A percentile compares a stretch with the other conserved stretches of the same genome.
These are phyloP conservation scores for Bisporella sp. DNA, from an alignment of 2,329 filamentous ascomycete species.

Conservation along the genomic window DNA sequence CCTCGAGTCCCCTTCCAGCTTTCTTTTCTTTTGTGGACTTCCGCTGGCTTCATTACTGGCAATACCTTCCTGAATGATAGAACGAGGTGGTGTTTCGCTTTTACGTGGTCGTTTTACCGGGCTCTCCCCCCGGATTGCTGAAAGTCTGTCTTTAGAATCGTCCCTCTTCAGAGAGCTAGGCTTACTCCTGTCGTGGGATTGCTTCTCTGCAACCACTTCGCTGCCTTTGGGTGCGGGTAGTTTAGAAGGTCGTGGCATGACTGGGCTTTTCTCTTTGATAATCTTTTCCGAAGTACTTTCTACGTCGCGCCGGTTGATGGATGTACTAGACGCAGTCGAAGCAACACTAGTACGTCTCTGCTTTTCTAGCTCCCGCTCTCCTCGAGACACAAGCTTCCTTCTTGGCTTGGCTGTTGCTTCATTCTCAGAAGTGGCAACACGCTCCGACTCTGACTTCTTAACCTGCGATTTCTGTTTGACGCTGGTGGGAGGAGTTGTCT, in stretches of 20 bases:
- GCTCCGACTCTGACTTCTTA: constrained; percentile 49
- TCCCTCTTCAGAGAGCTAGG: constrained; percentile 56
- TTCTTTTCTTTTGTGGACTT: constrained; percentile 47
- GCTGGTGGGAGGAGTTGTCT: constrained; percentile 24
- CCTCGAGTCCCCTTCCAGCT: constrained; percentile 43
- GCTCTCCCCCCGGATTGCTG: constrained; percentile 40
- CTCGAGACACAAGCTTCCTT: constrained; percentile 56
- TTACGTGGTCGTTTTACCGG: constrained; percentile 51
- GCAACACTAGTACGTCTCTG: constrained; percentile 48
- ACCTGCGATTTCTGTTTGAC: constrained; percentile 42
- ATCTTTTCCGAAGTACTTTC: constrained; percentile 44
- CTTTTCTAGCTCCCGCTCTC: constrained; percentile 46
- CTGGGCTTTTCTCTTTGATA: constrained; percentile 28
- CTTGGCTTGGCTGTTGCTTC: constrained; percentile 48
- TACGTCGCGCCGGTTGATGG: constrained; percentile 35
- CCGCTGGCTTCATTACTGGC: constrained; percentile 46
- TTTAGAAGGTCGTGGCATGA: constrained; percentile 14
- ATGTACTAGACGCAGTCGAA: constrained; percentile 46
- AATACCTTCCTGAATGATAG: constrained; percentile 33
- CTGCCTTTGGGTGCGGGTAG: constrained; percentile 9
- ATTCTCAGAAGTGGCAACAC: constrained; percentile 36
- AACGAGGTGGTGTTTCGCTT: constrained; percentile 50
- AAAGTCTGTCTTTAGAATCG: constrained; percentile 49
- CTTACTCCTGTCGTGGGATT: constrained; percentile 33
- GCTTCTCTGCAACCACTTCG: constrained; percentile 15